Evolutionary conservation across 2,329 filamentous ascomycete genomes (phyloP).

Genomic region (Trichoderma semiorbis): DNA sequence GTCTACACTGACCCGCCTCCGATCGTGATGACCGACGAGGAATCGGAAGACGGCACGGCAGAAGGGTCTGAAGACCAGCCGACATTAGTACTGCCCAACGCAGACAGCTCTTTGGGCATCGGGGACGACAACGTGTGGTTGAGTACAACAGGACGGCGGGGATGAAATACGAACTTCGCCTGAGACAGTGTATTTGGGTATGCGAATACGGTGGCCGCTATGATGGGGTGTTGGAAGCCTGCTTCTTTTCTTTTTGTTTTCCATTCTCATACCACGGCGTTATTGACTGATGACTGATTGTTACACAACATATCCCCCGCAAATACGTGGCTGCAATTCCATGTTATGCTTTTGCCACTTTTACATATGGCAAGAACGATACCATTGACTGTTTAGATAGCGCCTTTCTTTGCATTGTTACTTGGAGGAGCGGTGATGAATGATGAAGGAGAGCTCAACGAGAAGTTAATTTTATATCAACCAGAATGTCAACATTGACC

Average conservation of each 20-base stretch:
- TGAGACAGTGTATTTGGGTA: not conserved
- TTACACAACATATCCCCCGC: not conserved
- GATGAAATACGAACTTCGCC: not conserved
- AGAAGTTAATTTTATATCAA: not conserved
- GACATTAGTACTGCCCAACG: constrained; percentile 31
- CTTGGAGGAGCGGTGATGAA: not conserved
- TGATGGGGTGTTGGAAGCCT: not conserved
- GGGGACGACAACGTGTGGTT: constrained; percentile 40
- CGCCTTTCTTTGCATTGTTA: constrained; percentile 4
- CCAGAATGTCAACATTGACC: not conserved
- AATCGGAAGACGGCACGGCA: constrained; percentile 25
- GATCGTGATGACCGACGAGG: constrained; percentile 26
- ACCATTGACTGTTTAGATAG: constrained; percentile 16
- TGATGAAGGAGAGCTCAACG: not conserved
- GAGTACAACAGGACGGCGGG: constrained; percentile 21
- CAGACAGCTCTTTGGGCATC: constrained; percentile 37
- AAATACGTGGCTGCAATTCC: not conserved
- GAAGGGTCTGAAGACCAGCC: constrained; percentile 19
- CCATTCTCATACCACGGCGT: constrained; percentile 7
- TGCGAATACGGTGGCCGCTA: not conserved
- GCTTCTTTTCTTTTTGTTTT: not conserved
- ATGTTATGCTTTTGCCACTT: not conserved
- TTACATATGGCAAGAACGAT: constrained; percentile 14
- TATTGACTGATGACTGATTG: not conserved
- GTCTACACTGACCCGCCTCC: constrained; percentile 55